Evolutionary conservation across 2,329 filamentous ascomycete genomes (phyloP).

Genomic region (Alternaria sp.): DNA sequence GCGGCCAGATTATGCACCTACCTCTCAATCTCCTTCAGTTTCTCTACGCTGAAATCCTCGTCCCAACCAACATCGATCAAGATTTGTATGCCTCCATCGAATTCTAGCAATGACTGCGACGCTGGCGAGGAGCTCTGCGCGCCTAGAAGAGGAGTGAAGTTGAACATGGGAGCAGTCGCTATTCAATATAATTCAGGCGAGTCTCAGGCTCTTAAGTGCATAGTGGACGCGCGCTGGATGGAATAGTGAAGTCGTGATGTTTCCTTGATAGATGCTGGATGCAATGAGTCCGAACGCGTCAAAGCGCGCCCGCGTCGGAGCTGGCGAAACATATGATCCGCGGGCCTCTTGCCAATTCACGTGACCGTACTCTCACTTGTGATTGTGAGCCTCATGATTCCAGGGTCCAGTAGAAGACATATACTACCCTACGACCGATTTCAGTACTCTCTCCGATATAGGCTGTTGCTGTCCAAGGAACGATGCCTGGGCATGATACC

Average conservation of each 20-base stretch:
- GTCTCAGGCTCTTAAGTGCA: slow-evolving; percentile 9
- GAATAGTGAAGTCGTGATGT: slow-evolving; percentile 3
- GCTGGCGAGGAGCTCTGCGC: slow-evolving; percentile 86
- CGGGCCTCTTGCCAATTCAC: background rate
- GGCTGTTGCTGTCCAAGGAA: background rate
- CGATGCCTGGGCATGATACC: background rate
- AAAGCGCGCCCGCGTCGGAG: slow-evolving; percentile 18
- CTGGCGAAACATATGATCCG: slow-evolving; percentile 8
- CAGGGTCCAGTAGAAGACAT: background rate
- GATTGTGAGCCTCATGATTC: background rate
- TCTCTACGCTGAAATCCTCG: slow-evolving; percentile 81
- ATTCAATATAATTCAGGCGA: slow-evolving; percentile 8
- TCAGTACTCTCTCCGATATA: background rate
- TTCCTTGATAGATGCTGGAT: slow-evolving; percentile 7
- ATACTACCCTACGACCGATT: background rate
- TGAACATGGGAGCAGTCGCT: slow-evolving; percentile 74
- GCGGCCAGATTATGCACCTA: slow-evolving; percentile 52
- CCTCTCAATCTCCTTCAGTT: slow-evolving; percentile 90
- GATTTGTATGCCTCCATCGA: slow-evolving; percentile 96
- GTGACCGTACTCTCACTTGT: background rate
- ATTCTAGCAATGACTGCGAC: slow-evolving; percentile 93
- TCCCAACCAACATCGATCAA: slow-evolving; percentile 97
- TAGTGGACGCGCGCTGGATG: slow-evolving; percentile 7
- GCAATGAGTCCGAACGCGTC: slow-evolving; percentile 10
- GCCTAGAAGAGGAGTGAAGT: slow-evolving; percentile 89